These are phyloP conservation scores for Colletotrichum filicis DNA, from an alignment of 2,329 filamentous ascomycete species.

Conservation along the genomic window DNA sequence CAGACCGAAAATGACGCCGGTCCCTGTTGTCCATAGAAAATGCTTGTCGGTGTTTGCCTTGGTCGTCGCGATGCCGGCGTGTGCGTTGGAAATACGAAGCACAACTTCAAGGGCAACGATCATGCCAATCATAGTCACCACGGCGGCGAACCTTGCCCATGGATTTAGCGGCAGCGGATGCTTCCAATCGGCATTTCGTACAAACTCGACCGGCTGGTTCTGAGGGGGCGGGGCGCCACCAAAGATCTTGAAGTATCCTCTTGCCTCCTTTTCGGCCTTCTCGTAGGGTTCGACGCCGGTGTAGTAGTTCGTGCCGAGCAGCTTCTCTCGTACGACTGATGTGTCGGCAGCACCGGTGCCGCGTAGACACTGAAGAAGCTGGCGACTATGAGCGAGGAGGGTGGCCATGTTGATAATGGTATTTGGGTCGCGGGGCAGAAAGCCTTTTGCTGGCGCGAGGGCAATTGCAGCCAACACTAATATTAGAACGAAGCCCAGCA, in stretches of 20 bases:
- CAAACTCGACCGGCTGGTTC: slow-evolving; percentile 29
- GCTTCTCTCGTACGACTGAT: slow-evolving; percentile 40
- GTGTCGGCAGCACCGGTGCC: slow-evolving; percentile 47
- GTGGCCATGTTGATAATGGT: slow-evolving; percentile 48
- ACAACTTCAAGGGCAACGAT: slow-evolving; percentile 49
- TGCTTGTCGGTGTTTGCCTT: slow-evolving; percentile 41
- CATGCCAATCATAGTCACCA: slow-evolving; percentile 42
- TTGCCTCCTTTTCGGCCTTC: slow-evolving; percentile 37
- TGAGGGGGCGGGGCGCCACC: slow-evolving; percentile 31
- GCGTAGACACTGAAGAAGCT: slow-evolving; percentile 46
- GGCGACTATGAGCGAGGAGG: slow-evolving; percentile 48
- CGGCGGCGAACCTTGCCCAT: slow-evolving; percentile 40
- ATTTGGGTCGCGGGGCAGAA: slow-evolving; percentile 49
- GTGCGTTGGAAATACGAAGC: slow-evolving; percentile 43
- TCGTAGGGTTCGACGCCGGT: slow-evolving; percentile 50
- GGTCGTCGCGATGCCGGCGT: slow-evolving; percentile 45
- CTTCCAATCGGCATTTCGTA: slow-evolving; percentile 39
- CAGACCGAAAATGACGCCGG: slow-evolving; percentile 42
- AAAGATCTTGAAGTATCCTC: slow-evolving; percentile 41
- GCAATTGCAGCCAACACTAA: slow-evolving; percentile 38
- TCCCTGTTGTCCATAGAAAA: slow-evolving; percentile 48
- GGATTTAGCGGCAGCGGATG: slow-evolving; percentile 46
- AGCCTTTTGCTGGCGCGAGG: slow-evolving; percentile 43
- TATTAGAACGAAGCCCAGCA: slow-evolving; percentile 42
- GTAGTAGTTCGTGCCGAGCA: slow-evolving; percentile 43